Conservation (phyloP, 2,329 filamentous ascomycete species). For the Metarhizium guizhouense region DNA sequence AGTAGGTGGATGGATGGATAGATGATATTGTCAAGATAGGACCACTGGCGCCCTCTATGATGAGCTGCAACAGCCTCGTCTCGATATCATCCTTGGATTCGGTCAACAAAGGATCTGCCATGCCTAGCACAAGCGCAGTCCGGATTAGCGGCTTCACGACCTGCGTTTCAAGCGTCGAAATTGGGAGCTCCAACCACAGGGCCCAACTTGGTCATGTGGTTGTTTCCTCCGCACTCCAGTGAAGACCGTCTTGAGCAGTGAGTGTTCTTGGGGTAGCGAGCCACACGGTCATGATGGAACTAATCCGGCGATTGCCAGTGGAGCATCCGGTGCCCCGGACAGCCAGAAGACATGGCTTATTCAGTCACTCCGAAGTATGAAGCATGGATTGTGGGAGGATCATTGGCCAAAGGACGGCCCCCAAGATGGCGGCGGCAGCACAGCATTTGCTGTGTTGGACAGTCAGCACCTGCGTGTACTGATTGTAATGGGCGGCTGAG, state of each 20-base stretch:
- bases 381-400: neutral
- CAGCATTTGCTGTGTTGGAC: neutral
- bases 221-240: too few relatives aligned
- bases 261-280: neutral
- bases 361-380: neutral
- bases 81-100: neutral
- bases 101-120: neutral
- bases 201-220: too few relatives aligned
- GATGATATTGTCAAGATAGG: too few relatives aligned
- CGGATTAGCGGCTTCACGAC: neutral
- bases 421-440: neutral
- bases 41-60: too few relatives aligned
- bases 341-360: neutral
- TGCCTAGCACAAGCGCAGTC: neutral
- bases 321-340: neutral
- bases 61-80: neutral
- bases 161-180: neutral
- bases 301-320: constrained; percentile 3
- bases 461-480: neutral
- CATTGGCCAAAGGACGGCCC: neutral
- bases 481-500: neutral
- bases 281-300: neutral
- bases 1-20: too few relatives aligned
- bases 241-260: too few relatives aligned
- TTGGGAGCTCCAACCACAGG: too few relatives aligned